Evolutionary conservation across 75 land plant species (phyloP).

Genomic region (Isoetes taiwanensis): DNA sequence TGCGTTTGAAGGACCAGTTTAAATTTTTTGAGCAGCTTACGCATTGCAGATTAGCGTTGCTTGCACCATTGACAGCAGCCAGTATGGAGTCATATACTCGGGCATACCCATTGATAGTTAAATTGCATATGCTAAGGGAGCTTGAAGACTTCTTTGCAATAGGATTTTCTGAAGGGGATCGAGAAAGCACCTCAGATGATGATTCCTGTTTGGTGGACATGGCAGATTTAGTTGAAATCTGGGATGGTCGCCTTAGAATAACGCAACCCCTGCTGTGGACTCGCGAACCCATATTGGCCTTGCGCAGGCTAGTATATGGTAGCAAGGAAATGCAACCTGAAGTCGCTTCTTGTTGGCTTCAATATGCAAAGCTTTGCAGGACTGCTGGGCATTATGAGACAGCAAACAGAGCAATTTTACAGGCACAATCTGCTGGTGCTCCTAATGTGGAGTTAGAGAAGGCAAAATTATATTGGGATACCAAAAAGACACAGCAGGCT

Average conservation of each 20-base stretch:
- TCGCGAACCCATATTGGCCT: conserved; percentile 87
- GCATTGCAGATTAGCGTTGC: conserved; percentile 70
- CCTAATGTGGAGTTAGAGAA: conserved; percentile 86
- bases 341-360: conserved; percentile 91
- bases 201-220: conserved; percentile 16
- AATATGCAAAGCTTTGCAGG: conserved; percentile 95
- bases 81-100: conserved; percentile 98
- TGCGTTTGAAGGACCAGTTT: conserved; percentile 63
- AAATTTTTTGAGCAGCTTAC: conserved; percentile 57
- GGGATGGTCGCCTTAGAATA: conserved; percentile 66
- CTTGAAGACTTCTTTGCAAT: conserved; percentile 73
- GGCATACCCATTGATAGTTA: conserved; percentile 88
- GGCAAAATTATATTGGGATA: conserved; percentile 82
- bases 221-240: conserved; percentile 38
- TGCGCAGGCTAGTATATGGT: conserved; percentile 68
- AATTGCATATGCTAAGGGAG: conserved; percentile 89
- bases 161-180: conserved; percentile 26
- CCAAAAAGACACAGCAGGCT: conserved; percentile 69
- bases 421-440: conserved; percentile 84
- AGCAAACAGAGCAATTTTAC: conserved; percentile 73
- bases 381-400: conserved; percentile 95
- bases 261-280: conserved; percentile 95
- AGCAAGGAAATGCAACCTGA: conserved; percentile 50
- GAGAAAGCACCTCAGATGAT: conserved; percentile 13
- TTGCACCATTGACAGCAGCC: conserved; percentile 92